Base-by-base conservation (phyloP, 495 filamentous ascomycete species). In the Massariosphaeria phaeospora region DNA sequence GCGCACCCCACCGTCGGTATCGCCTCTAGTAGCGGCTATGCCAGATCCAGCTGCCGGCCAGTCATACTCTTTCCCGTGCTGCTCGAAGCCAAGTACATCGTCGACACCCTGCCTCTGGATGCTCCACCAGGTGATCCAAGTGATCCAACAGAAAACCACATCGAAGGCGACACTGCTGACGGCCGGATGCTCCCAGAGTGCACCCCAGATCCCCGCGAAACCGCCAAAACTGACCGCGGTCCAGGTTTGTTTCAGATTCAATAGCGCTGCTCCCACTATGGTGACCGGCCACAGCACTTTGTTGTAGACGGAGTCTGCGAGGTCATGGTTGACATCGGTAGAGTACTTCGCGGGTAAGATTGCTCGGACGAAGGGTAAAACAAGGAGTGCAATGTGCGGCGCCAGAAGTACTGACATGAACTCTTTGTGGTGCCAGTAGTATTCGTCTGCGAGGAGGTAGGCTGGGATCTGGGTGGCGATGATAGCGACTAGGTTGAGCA, bases 101-200 rank as follows among this genome's bases (percentile, higher is more conserved):
- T 38, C 25, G 23, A 29, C 8, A 21, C 2, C 17, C 27, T 38
- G 39, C 26, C 8, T 10, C 29, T 55, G 54, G 0, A 51, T 38
- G 17, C 13, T 25, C 51, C 30, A 59, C 61, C 61, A 63, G 7
- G 24, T 8, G 20, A 20, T 18, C 55, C 51, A 63, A 20, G 54
- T 66, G n/a, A 66, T 33, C 43, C 48, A 52, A 44, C 56, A 59
- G 12, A 66, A 44, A 13, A 70, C 46, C 11, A 64, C 54, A 43
- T 70, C 67, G 26, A 49, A 65, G 10, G 57, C 67, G 0, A 70
- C 61, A 38, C 62, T 54, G 23, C 52, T 66, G 21, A 70, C 66
- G 11, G 67, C 66, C 0, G 67, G 59, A 46, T 69, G 67, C 55
- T 62, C 57, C 21, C 51, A 56, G 3, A 69, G 41, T 3, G 55